Conservation (phyloP, 129 eudicot species). For the Escallonia rubra region DNA sequence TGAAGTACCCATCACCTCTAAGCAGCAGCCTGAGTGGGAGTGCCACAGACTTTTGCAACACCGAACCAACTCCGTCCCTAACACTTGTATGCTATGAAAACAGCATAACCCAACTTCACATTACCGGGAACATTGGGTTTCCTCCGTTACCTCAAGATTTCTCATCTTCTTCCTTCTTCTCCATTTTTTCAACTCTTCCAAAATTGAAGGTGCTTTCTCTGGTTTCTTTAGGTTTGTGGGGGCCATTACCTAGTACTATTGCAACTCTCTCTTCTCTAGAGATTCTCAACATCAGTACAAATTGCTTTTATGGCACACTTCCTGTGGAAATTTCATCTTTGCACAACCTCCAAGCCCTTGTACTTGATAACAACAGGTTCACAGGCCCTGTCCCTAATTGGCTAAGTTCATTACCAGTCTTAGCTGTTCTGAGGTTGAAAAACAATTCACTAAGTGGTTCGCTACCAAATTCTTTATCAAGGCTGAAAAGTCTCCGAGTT, state of each 20-base stretch:
- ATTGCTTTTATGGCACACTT: slow-evolving; percentile 42
- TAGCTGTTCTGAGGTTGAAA: slow-evolving; percentile 58
- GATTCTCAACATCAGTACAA: slow-evolving; percentile 61
- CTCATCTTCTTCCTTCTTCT: slow-evolving; percentile 24
- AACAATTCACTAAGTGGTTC: slow-evolving; percentile 61
- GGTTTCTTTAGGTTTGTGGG: slow-evolving; percentile 40
- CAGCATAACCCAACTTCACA: slow-evolving; percentile 57
- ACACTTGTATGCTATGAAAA: slow-evolving; percentile 77
- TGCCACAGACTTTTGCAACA: slow-evolving; percentile 59
- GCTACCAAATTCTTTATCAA: slow-evolving; percentile 47
- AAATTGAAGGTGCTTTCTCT: slow-evolving; percentile 37
- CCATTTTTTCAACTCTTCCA: slow-evolving; percentile 24
- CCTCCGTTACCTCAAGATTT: slow-evolving; percentile 26
- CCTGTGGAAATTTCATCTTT: slow-evolving; percentile 45
- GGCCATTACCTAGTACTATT: slow-evolving; percentile 34
- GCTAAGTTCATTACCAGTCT: slow-evolving; percentile 31
- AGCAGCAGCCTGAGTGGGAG: slow-evolving; percentile 44
- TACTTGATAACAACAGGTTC: slow-evolving; percentile 61
- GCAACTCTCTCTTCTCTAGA: slow-evolving; percentile 41
- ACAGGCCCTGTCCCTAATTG: slow-evolving; percentile 54
- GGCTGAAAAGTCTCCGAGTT: slow-evolving; percentile 33
- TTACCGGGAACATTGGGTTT: slow-evolving; percentile 22
- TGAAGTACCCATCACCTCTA: slow-evolving; percentile 45
- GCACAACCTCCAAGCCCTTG: slow-evolving; percentile 55
- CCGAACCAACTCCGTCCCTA: slow-evolving; percentile 45